Base-by-base conservation (phyloP, 148 eudicot species). In the Chenopodium quinoa region DNA sequence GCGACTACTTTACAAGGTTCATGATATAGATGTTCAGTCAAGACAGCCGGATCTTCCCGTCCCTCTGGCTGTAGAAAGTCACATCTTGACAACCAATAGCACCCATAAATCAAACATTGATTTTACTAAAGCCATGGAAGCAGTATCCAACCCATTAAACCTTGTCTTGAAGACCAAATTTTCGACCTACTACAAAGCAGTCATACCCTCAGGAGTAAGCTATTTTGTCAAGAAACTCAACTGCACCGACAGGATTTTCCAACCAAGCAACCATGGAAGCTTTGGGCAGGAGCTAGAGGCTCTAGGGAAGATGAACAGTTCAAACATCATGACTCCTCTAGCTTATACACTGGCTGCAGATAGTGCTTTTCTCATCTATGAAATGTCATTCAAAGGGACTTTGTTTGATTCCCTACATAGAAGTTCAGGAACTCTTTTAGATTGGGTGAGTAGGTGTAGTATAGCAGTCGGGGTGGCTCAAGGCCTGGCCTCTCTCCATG, bases 381-480 rank as follows among this genome's bases (percentile, higher is more conserved):
- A 92, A 44, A 86, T 80, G 68, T 81, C 89, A 48, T 83, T 86
- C 2, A 86, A 88, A 75, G 96, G 93, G 23, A 91, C 94, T 63
- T 91, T 95, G 78, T 92, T 80, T 63, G 92, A 89, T 76, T 85
- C 83, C 73, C 90, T 95, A 46, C 97, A 93, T 78, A 82, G 87
- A 70, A 85, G 83, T 68, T 73, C 79, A 31, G 88, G 85, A 12
- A 86, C 66, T 40, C 78, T 82, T 79, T 78, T 95, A 89, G 94
- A 91, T 76, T 95, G 97, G 98, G 90, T 85, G 5, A 93, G 93
- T 69, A 91, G 98, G 34, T 92, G 91, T 73, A 91, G 92, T 70
- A 91, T 93, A 75, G 98, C 93, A 27, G 85, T 93, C 62, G 98
- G 97, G 40, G 84, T 93, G 10, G 95, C 96, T 81, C 95, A 90